Conservation (phyloP, 1,139 yeast species). For the Entelexis paramagnoliae region DNA sequence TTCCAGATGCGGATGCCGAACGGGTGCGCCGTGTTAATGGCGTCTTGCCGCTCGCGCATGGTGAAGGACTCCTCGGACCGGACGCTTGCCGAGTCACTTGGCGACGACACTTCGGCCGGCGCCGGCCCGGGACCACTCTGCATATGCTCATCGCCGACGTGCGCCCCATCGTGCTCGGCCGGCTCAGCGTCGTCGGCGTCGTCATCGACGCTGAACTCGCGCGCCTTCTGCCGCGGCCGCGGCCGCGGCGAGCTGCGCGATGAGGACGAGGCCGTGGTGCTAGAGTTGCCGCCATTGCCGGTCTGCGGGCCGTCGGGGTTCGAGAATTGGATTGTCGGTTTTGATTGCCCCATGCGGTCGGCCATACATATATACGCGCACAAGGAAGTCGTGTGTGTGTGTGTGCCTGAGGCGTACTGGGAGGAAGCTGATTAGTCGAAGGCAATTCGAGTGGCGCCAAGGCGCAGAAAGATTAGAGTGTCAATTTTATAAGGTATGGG, state of each 20-base stretch:
- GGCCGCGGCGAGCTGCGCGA: conserved; percentile 3
- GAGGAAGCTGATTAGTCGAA: background rate
- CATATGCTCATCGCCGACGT: background rate
- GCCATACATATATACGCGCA: background rate
- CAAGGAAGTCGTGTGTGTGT: background rate
- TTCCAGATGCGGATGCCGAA: conserved; percentile 98
- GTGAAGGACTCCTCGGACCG: conserved; percentile 68
- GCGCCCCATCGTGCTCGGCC: conserved; percentile 28
- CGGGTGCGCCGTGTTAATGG: conserved; percentile 93
- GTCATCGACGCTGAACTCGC: conserved; percentile 11
- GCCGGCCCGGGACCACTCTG: conserved; percentile 1
- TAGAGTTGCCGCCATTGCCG: background rate
- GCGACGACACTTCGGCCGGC: conserved; percentile 11
- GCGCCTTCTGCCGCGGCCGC: background rate
- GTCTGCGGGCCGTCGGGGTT: background rate
- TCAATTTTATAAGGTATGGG: no score
- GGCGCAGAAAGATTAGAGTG: background rate
- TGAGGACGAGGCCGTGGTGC: background rate
- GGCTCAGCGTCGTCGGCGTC: conserved; percentile 4
- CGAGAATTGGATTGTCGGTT: background rate
- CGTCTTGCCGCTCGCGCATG: conserved; percentile 87
- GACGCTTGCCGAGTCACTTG: conserved; percentile 35
- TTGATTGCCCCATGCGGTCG: background rate
- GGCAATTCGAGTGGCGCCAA: background rate
- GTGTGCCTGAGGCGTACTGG: background rate